Conservation (phyloP, 2,329 filamentous ascomycete species). For the Thelonectria blattea region DNA sequence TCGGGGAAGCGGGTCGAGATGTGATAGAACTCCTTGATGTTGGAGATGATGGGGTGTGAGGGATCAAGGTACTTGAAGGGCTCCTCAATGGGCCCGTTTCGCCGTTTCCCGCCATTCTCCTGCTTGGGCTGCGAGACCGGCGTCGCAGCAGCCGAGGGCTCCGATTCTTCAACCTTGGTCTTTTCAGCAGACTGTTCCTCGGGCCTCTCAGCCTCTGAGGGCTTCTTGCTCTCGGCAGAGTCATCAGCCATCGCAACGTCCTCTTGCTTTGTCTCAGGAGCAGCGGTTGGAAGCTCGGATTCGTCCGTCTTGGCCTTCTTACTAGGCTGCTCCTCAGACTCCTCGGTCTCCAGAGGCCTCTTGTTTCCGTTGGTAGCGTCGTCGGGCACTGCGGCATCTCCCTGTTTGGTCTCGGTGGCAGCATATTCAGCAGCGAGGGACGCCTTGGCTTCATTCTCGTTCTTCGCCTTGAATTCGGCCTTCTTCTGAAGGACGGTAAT, state of each 20-base stretch:
- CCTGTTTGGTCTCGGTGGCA: conserved; percentile 29
- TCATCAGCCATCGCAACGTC: conserved; percentile 42
- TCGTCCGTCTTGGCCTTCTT: conserved; percentile 35
- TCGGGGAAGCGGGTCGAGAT: conserved; percentile 84
- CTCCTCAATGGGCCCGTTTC: conserved; percentile 74
- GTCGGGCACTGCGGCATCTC: conserved; percentile 42
- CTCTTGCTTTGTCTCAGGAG: conserved; percentile 32
- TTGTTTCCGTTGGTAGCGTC: conserved; percentile 42
- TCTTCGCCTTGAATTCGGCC: conserved; percentile 79
- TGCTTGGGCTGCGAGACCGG: conserved; percentile 37
- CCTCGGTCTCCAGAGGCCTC: conserved; percentile 45
- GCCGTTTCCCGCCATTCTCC: conserved; percentile 43
- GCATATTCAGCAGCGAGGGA: conserved; percentile 17
- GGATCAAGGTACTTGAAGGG: conserved; percentile 89
- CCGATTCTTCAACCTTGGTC: conserved; percentile 51
- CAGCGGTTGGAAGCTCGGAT: conserved; percentile 15
- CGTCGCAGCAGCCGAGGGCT: conserved; percentile 27
- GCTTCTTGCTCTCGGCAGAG: conserved; percentile 43
- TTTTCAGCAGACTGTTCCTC: conserved; percentile 55
- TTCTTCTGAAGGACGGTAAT: conserved; percentile 94
- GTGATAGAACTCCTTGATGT: conserved; percentile 84
- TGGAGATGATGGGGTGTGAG: conserved; percentile 75
- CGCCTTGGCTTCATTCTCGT: conserved; percentile 64
- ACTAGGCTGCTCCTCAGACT: conserved; percentile 47
- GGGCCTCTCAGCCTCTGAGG: conserved; percentile 44